Evolutionary conservation across 768 basidiomycete species (phyloP).

Genomic region (Boletus reticulatus): DNA sequence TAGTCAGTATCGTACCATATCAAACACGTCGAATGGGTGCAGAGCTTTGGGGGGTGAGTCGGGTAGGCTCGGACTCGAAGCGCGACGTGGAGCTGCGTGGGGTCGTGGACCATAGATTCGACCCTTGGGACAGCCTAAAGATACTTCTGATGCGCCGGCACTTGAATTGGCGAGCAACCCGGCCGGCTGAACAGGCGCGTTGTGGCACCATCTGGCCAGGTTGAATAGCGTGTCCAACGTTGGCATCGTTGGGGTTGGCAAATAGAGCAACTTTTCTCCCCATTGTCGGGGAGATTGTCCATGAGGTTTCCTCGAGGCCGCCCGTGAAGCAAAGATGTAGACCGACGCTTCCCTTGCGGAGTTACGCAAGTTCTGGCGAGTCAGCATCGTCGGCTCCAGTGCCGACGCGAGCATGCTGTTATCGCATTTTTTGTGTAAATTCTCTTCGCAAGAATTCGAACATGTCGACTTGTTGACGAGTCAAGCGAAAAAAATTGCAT

Average conservation of each 20-base stretch:
- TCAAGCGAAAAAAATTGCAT: conserved; percentile 7
- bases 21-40: too few species aligned
- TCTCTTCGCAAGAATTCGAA: neutral
- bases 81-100: neutral
- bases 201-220: neutral
- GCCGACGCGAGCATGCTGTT: conserved; percentile 21
- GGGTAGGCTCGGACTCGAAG: neutral
- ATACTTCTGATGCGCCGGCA: neutral
- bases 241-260: neutral
- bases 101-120: neutral
- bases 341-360: conserved; percentile 9
- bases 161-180: neutral
- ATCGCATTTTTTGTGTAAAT: conserved; percentile 4
- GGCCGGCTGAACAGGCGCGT: conserved; percentile 2
- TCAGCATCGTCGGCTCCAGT: conserved; percentile 5
- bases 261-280: conserved; percentile 16
- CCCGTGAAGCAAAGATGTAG: conserved; percentile 4
- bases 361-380: neutral
- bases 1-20: too few species aligned
- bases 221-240: neutral
- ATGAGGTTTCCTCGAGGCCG: conserved; percentile 27
- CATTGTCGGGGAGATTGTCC: conserved; percentile 11
- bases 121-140: neutral
- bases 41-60: too few species aligned
- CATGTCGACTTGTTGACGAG: neutral